A percentile compares a stretch with the other conserved stretches of the same genome.
These are phyloP conservation scores for Glycine soja DNA, from an alignment of 306 rosid species.

Conservation along the genomic window DNA sequence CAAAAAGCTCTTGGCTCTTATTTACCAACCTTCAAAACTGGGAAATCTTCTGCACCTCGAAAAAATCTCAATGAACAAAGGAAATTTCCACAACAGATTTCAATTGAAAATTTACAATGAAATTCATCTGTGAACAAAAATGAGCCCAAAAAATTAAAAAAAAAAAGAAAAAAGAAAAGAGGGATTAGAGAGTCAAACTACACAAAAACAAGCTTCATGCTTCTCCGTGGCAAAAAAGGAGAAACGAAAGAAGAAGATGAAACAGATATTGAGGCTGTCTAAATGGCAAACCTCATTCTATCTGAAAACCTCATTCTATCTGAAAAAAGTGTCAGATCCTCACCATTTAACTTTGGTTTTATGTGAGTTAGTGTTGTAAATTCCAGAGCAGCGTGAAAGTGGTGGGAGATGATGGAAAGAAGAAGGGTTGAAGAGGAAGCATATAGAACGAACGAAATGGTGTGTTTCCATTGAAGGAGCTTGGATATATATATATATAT, in stretches of 20 bases:
- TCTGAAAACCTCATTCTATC: slow-evolving; percentile 41
- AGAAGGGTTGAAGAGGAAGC: slow-evolving; percentile 32
- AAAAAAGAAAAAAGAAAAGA: background rate
- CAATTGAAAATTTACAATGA: background rate
- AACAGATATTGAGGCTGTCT: slow-evolving; percentile 30
- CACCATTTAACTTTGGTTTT: slow-evolving; percentile 43
- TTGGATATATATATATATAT: slow-evolving; percentile 41
- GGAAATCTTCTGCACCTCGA: background rate
- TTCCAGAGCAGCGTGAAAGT: slow-evolving; percentile 18
- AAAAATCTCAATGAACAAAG: slow-evolving; percentile 42
- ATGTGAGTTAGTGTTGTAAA: slow-evolving; percentile 35
- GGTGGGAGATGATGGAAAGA: slow-evolving; percentile 1
- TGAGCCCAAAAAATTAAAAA: background rate
- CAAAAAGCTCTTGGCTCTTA: slow-evolving; percentile 3
- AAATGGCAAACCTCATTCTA: slow-evolving; percentile 48
- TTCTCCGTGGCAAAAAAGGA: no score
- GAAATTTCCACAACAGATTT: slow-evolving; percentile 25
- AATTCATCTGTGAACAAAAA: slow-evolving; percentile 39
- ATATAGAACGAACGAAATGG: slow-evolving; percentile 37
- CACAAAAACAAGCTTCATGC: no score
- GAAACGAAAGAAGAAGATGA: no score
- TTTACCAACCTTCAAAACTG: no score
- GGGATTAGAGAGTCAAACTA: background rate
- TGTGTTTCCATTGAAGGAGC: slow-evolving; percentile 57
- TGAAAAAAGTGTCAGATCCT: slow-evolving; percentile 55